These are phyloP conservation scores for Bolboschoenus planiculmis DNA, from an alignment of 176 grass and related monocot genomes.

Conservation along the genomic window DNA sequence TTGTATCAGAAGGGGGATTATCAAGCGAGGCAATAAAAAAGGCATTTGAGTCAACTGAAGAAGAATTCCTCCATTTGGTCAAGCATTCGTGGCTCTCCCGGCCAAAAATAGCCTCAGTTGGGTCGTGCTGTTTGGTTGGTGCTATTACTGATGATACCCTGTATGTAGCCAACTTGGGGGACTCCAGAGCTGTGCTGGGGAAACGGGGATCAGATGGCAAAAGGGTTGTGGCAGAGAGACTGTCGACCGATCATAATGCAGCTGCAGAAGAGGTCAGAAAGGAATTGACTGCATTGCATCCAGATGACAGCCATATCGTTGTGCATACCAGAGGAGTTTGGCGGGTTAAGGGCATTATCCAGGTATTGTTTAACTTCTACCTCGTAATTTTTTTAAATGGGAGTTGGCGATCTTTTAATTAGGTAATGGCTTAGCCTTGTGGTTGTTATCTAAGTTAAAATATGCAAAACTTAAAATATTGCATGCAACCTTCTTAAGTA, in stretches of 20 bases:
- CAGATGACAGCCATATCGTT: constrained; percentile 74
- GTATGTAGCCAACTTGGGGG: constrained; percentile 82
- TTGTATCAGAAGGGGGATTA: constrained; percentile 51
- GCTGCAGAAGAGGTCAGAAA: constrained; percentile 47
- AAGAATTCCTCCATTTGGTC: constrained; percentile 77
- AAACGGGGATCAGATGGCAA: constrained; percentile 33
- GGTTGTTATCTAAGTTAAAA: background rate
- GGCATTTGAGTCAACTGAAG: constrained; percentile 62
- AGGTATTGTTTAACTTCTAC: constrained; percentile 33
- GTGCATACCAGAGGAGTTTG: constrained; percentile 58
- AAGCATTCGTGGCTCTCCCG: constrained; percentile 37
- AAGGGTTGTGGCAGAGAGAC: constrained; percentile 49
- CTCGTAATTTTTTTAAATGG: background rate
- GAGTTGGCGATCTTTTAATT: background rate
- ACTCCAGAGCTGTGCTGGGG: constrained; percentile 77
- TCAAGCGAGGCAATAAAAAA: constrained; percentile 57
- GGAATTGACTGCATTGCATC: constrained; percentile 53
- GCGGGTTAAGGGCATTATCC: constrained; percentile 90
- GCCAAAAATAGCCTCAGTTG: constrained; percentile 63
- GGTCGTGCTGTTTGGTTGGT: constrained; percentile 84
- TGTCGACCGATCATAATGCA: constrained; percentile 67
- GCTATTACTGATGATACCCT: constrained; percentile 60
- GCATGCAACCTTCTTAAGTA: background rate
- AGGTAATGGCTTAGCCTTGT: background rate
- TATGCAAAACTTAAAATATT: background rate